phyloP scores from a whole-genome alignment of 2,329 filamentous ascomycete genomes.

The Aspergillus sp. region DNA sequence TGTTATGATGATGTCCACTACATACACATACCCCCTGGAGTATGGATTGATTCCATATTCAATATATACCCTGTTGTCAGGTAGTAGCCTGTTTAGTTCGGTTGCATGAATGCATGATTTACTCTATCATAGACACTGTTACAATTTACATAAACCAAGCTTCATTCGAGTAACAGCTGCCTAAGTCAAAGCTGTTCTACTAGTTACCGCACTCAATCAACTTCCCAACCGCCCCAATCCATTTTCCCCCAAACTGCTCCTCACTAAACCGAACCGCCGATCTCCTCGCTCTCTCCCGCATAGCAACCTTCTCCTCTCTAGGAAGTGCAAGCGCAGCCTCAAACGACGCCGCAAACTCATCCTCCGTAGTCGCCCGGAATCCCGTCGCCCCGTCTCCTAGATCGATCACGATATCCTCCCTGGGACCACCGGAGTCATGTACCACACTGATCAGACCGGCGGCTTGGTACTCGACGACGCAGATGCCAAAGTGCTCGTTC shows the following conservation, averaged over 20 bases:
- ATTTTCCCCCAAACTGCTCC: slow-evolving; percentile 71
- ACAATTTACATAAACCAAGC: not conserved
- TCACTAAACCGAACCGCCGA: slow-evolving; percentile 84
- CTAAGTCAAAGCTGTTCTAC: not conserved
- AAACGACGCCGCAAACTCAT: slow-evolving; percentile 76
- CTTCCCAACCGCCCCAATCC: slow-evolving; percentile 67
- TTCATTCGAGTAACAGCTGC: not conserved
- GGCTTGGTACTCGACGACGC: slow-evolving; percentile 95
- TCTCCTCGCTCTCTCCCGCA: slow-evolving; percentile 66
- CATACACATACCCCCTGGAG: slow-evolving; percentile 11
- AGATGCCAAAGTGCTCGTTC: slow-evolving; percentile 99
- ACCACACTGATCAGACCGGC: slow-evolving; percentile 90
- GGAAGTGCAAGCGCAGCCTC: slow-evolving; percentile 64
- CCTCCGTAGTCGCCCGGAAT: slow-evolving; percentile 72
- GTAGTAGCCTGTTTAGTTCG: not conserved
- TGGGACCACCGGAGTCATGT: slow-evolving; percentile 87
- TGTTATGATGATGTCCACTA: slow-evolving; percentile 12
- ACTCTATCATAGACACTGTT: not conserved
- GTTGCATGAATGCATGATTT: slow-evolving; percentile 1
- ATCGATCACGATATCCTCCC: slow-evolving; percentile 81
- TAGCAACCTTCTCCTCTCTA: slow-evolving; percentile 58
- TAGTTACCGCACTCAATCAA: slow-evolving; percentile 46
- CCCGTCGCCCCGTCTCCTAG: slow-evolving; percentile 73
- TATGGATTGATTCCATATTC: slow-evolving; percentile 5
- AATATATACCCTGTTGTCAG: slow-evolving; percentile 1